A percentile compares a stretch with the other conserved stretches of the same genome.
These are phyloP conservation scores for Mycena albidolilacea DNA, from an alignment of 768 basidiomycete species.

Conservation along the genomic window DNA sequence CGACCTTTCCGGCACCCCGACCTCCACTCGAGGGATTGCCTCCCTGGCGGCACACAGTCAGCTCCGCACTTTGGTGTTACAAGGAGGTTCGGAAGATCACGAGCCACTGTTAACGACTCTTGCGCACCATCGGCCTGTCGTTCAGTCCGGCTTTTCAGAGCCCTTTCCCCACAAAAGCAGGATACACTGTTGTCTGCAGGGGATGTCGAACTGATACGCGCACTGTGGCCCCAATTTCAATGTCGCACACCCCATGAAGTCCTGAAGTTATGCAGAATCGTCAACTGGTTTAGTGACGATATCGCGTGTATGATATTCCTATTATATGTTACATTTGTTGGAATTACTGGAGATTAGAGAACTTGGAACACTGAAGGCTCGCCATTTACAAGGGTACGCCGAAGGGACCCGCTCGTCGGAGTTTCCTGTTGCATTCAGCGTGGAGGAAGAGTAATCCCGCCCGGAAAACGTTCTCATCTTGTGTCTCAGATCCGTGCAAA, in stretches of 20 bases:
- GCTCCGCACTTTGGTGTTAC: neutral
- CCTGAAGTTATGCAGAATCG: neutral
- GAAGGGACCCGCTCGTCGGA: slow-evolving; percentile 2
- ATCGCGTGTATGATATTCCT: neutral
- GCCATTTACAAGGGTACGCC: neutral
- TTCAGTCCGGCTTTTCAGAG: neutral
- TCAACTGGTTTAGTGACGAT: neutral
- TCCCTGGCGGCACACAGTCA: neutral
- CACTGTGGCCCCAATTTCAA: neutral
- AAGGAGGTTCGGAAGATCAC: neutral
- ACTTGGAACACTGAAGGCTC: neutral
- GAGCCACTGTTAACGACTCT: neutral
- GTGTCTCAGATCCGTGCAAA: neutral
- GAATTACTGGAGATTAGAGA: no score
- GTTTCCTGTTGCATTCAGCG: slow-evolving; percentile 16
- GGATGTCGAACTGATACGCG: neutral
- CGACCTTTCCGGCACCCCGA: neutral
- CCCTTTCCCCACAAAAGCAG: neutral
- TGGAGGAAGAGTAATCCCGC: slow-evolving; percentile 7
- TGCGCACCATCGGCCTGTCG: neutral
- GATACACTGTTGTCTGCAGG: neutral
- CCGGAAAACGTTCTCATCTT: neutral
- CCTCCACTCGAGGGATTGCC: neutral
- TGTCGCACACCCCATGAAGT: no score
- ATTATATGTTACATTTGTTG: neutral